A percentile compares a stretch with the other conserved stretches of the same genome.
phyloP scores from a whole-genome alignment of 805 yeast species.

The Ogataea methylovora region DNA sequence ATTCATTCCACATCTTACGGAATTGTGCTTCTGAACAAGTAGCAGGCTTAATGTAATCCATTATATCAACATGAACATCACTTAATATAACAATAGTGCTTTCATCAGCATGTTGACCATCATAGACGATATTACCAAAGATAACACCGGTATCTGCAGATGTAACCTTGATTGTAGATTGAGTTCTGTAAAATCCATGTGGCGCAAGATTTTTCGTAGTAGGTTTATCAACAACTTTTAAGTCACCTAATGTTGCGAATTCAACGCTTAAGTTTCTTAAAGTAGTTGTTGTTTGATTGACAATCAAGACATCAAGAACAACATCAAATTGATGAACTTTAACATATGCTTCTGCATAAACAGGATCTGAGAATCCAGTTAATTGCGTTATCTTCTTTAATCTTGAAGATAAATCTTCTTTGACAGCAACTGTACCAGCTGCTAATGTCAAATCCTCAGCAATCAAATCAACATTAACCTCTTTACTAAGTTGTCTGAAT shows the following conservation, averaged over 20 bases:
- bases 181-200: constrained; percentile 90
- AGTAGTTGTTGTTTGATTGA: constrained; percentile 89
- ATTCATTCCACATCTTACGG: constrained; percentile 98
- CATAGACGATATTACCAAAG: constrained; percentile 94
- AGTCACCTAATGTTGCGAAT: constrained; percentile 92
- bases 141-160: constrained; percentile 98
- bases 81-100: constrained; percentile 84
- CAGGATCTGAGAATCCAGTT: constrained; percentile 98
- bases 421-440: constrained; percentile 39
- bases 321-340: constrained; percentile 97
- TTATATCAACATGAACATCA: constrained; percentile 91
- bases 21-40: constrained; percentile 79
- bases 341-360: constrained; percentile 94
- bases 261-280: constrained; percentile 88
- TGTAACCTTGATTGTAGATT: constrained; percentile 86
- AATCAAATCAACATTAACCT: constrained; percentile 33
- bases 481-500: constrained; percentile 66
- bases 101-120: constrained; percentile 90
- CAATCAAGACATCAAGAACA: constrained; percentile 85
- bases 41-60: constrained; percentile 98
- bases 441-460: constrained; percentile 59
- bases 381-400: constrained; percentile 83
- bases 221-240: constrained; percentile 90
- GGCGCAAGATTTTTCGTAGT: constrained; percentile 88
- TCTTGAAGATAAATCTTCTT: constrained; percentile 64